These are phyloP conservation scores for Boletus sp. DNA, from an alignment of 1,284 basidiomycete species.

Conservation along the genomic window DNA sequence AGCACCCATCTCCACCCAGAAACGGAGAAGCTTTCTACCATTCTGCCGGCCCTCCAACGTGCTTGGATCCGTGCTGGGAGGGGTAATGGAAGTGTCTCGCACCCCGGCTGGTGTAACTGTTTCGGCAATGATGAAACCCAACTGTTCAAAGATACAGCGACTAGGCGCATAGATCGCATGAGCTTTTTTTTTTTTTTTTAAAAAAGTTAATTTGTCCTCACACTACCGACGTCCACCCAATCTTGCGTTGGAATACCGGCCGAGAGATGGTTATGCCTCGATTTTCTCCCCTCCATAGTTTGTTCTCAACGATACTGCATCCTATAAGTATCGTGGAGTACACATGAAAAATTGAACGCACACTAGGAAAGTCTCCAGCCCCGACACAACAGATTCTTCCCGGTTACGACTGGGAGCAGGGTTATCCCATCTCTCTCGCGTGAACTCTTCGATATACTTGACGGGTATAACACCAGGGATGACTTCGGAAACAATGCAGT, in stretches of 20 bases:
- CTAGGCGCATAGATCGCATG: conserved; percentile 26
- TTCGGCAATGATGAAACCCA: conserved; percentile 52
- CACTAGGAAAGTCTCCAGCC: conserved; percentile 65
- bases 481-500: conserved; percentile 61
- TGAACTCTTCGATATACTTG: conserved; percentile 45
- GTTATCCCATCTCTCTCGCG: conserved; percentile 37
- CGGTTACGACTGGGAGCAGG: conserved; percentile 40
- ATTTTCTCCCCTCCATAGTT: conserved; percentile 65
- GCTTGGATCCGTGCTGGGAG: conserved; percentile 50
- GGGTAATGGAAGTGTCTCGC: conserved; percentile 43
- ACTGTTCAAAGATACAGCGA: conserved; percentile 51
- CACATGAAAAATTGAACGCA: conserved; percentile 28
- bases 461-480: conserved; percentile 68
- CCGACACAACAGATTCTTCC: conserved; percentile 49
- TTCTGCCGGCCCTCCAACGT: conserved; percentile 46
- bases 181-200: too few species aligned
- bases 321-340: conserved; percentile 12
- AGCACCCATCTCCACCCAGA: conserved; percentile 71
- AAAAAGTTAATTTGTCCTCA: conserved; percentile 35
- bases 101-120: conserved; percentile 18
- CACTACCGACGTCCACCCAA: conserved; percentile 64
- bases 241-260: conserved; percentile 53
- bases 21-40: conserved; percentile 60
- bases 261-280: conserved; percentile 53
- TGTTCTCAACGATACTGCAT: conserved; percentile 65